Conservation (phyloP, 495 filamentous ascomycete genomes). For the Mycothermus thermophilus region DNA sequence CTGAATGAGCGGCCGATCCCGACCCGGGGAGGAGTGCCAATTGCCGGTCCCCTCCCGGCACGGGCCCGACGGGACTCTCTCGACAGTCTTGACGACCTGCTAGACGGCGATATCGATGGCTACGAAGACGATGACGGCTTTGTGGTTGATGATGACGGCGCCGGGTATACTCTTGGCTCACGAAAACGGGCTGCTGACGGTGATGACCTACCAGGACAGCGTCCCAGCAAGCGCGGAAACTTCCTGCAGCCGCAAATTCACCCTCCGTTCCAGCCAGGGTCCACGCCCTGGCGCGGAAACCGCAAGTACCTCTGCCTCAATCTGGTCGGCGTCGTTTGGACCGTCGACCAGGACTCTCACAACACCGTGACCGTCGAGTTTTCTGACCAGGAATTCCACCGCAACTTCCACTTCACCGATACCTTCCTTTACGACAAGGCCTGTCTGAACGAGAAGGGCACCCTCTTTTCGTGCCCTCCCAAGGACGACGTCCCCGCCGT, state of each 20-base stretch:
- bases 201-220: slow-evolving; percentile 23
- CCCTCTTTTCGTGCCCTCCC: slow-evolving; percentile 73
- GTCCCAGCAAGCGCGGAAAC: slow-evolving; percentile 29
- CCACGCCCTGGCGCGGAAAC: slow-evolving; percentile 90
- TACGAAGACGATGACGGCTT: slow-evolving; percentile 57
- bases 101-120: slow-evolving; percentile 47
- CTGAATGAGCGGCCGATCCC: too few relatives aligned
- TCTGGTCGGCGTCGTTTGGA: slow-evolving; percentile 89
- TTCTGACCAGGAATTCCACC: slow-evolving; percentile 80
- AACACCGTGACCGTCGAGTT: slow-evolving; percentile 96
- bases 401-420: slow-evolving; percentile 96
- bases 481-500: slow-evolving; percentile 54
- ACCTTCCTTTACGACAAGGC: slow-evolving; percentile 91
- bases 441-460: slow-evolving; percentile 70
- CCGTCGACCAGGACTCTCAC: slow-evolving; percentile 86
- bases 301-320: slow-evolving; percentile 88
- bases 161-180: slow-evolving; percentile 58
- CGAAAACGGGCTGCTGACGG: slow-evolving; percentile 52
- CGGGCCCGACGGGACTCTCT: slow-evolving; percentile 26
- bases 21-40: too few relatives aligned
- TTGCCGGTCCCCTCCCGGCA: slow-evolving; percentile 38
- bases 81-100: slow-evolving; percentile 39
- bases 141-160: slow-evolving; percentile 90
- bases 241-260: slow-evolving; percentile 58
- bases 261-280: slow-evolving; percentile 77